Percentiles rank a stretch among this genome's conserved stretches.
phyloP scores from a whole-genome alignment of 2,329 filamentous ascomycete species.

The Venturia nashicola region DNA sequence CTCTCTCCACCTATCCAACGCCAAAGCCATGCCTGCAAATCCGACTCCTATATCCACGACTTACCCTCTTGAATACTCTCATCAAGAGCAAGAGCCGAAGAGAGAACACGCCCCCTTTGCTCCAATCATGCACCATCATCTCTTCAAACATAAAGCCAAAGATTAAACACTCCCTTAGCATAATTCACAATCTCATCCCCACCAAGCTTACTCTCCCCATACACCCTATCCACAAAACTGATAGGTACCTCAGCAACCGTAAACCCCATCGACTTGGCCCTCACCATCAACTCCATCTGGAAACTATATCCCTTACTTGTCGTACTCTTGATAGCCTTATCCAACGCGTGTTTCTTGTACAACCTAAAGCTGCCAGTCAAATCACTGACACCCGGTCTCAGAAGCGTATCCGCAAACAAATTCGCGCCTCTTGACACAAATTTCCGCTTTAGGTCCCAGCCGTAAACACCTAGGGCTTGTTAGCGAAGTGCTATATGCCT shows the following conservation, averaged over 20 bases:
- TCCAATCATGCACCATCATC: not conserved
- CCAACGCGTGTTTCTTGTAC: slow-evolving; percentile 79
- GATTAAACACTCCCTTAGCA: slow-evolving; percentile 49
- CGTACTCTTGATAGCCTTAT: slow-evolving; percentile 57
- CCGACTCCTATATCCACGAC: not conserved
- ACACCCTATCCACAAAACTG: slow-evolving; percentile 87
- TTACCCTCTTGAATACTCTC: not conserved
- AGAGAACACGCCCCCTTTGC: not conserved
- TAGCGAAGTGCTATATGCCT: slow-evolving; percentile 71
- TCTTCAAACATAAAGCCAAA: slow-evolving; percentile 35
- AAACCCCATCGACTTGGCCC: slow-evolving; percentile 91
- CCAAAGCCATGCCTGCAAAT: not conserved
- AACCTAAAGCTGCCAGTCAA: slow-evolving; percentile 88
- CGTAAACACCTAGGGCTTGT: slow-evolving; percentile 53
- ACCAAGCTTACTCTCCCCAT: slow-evolving; percentile 89
- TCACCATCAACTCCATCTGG: slow-evolving; percentile 99
- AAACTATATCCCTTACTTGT: slow-evolving; percentile 97
- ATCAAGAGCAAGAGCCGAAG: not conserved
- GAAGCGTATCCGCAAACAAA: slow-evolving; percentile 77
- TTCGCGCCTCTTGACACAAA: slow-evolving; percentile 80
- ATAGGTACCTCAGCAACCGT: slow-evolving; percentile 93
- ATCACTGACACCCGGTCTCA: slow-evolving; percentile 88
- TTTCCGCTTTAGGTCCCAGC: slow-evolving; percentile 80
- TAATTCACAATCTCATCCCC: slow-evolving; percentile 96
- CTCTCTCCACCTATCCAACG: not conserved